phyloP scores from a whole-genome alignment of 345 rosid species.

The Syzygium aromaticum region DNA sequence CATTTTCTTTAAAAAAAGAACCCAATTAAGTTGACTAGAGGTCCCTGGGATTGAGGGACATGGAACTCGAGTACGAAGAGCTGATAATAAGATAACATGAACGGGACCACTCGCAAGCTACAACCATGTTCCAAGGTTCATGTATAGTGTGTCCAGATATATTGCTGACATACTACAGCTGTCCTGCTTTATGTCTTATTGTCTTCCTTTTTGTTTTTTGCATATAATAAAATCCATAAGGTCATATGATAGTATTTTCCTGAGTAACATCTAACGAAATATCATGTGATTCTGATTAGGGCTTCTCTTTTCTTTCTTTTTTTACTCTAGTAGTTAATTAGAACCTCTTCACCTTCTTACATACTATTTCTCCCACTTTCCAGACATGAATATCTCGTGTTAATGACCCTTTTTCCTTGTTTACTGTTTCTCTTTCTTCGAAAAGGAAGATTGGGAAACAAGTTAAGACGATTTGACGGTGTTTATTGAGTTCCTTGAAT shows the following conservation, averaged over 20 bases:
- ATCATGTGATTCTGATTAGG: background rate
- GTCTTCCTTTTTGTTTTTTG: background rate
- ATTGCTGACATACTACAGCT: constrained; percentile 6
- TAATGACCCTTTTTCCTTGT: background rate
- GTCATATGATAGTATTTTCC: background rate
- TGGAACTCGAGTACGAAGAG: background rate
- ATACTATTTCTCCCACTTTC: background rate
- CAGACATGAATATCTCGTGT: background rate
- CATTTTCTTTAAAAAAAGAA: background rate
- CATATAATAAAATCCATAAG: background rate
- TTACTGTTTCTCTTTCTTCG: background rate
- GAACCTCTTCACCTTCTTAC: background rate
- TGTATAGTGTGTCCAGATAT: background rate
- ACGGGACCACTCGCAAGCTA: constrained; percentile 8
- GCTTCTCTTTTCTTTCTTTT: background rate
- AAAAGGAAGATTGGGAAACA: background rate
- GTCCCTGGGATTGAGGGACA: background rate
- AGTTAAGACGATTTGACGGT: background rate
- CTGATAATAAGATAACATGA: background rate
- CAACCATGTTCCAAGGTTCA: constrained; percentile 11
- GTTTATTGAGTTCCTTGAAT: background rate
- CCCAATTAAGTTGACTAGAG: background rate
- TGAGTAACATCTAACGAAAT: background rate
- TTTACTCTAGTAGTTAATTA: background rate
- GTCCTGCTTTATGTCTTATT: background rate